Base-by-base conservation (phyloP, 139 green algal genomes). In the Chlorokybus atmophyticus region DNA sequence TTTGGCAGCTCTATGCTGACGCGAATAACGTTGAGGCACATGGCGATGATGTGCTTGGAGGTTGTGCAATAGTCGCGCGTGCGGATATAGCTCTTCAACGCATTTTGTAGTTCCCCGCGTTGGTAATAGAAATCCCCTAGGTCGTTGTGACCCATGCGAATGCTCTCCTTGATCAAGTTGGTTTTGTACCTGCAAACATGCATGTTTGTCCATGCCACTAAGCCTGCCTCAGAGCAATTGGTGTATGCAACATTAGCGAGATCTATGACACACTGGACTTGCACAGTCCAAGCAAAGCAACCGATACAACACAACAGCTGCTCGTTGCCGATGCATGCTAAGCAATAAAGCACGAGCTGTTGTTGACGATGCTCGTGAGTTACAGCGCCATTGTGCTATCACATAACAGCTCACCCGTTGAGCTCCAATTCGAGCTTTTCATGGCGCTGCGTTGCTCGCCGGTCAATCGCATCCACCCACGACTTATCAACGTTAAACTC, bases 1-100 rank as follows among this genome's bases (percentile, higher is more conserved):
- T 93, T 87, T 40, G 62, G 64, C 71, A 90, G 70, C 76, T 93
- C 87, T 2, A 92, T 57, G 5, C 67, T 62, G 19, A 83, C 78
- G 8, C 71, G 63, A 35, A 94, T 79, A 42, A 87, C 75, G 32
- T 77, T 82, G 26, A 95, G 66, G 72, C 88, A 96, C 86, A 94
- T 93, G 32, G 71, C 44, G 17, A 88, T 59, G 42, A 91, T 75
- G 70, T 96, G 88, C 61, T 81, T 80, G 2, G 65, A 51, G 17
- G 81, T 87, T 32, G 84, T 87, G 81, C 88, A 95, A 71, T 94
- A 95, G 74, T 95, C 88, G 0, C 88, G 75, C 23, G 75, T 82
- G 41, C 85, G 77, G 32, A 89, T 70, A 69, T 93, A 96, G 57
- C 77, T 79, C 73, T 87, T 90, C 68, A 95, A 91, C 0, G 87